Evolutionary conservation across 2,329 filamentous ascomycete genomes (phyloP), one percentile per base, ranked within the genome.

Genomic region (Alternaria brassicae): DNA sequence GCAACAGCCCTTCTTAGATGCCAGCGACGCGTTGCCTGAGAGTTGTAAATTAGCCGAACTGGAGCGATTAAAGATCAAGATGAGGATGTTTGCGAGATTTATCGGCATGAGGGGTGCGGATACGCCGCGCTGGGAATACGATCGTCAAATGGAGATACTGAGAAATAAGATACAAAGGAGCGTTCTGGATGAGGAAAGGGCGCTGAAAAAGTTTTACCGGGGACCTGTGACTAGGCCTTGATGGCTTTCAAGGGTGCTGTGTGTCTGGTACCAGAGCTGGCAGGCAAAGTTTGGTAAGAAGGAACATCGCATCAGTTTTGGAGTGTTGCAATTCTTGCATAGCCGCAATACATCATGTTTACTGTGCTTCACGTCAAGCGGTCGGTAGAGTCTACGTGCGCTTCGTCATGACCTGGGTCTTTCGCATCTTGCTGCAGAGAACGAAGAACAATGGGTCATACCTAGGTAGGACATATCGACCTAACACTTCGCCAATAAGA

Each of bases 51-150:
- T 82, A 45, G 76, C 53, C 3, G 76, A 78, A 6, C 67, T 76
- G 19, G 78, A 81, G 56, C 61, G 81, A 40, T 65, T 82, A 9
- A 70, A 75, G 48, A 78, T 82, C 58, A 93, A 93, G 82, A 83
- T 90, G 62, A 81, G 89, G 62, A 88, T 88, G 78, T 86, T 92
- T 72, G 90, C 90, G 44, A 82, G 85, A 66, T 93, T 93, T 66
- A 91, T 92, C 72, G 90, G 90, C 12, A 79, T 93, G 56, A 79
- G 86, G 50, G 89, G 88, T 2, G 85, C 85, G 68, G 84, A 87
- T 63, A 84, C 82, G 30, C 85, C 84, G 19, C 65, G 74, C 4
- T 79, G 79, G 75, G 81, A 83, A 71, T 79, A 80, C 62, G 77
- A 79, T 42, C 70, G 79, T 12, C 75, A 79, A 62, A 71, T 81